Percentiles rank a stretch among this genome's conserved stretches.
phyloP scores from a whole-genome alignment of 2,329 filamentous ascomycete species.

The Sporothrix schenckii region DNA sequence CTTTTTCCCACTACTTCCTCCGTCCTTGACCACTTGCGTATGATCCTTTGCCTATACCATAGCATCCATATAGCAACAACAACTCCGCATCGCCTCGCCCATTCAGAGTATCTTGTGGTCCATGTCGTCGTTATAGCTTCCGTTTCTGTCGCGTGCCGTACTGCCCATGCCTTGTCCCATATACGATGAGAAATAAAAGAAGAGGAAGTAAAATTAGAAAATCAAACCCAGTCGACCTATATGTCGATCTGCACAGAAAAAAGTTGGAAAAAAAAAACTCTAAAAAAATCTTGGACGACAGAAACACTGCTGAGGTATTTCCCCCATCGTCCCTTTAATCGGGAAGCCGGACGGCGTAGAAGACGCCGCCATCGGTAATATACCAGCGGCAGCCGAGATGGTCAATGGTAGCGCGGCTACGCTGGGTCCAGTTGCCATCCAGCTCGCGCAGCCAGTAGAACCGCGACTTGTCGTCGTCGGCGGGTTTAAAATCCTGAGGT shows the following conservation, averaged over 20 bases:
- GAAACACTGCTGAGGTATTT: neutral
- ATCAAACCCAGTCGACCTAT: conserved; percentile 5
- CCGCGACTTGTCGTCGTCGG: conserved; percentile 61
- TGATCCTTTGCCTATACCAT: neutral
- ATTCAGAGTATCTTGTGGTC: neutral
- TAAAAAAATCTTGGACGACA: too few relatives aligned
- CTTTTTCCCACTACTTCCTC: neutral
- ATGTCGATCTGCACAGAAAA: neutral
- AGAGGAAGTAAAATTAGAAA: neutral
- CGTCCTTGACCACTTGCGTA: neutral
- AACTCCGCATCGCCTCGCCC: neutral
- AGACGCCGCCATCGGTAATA: conserved; percentile 58
- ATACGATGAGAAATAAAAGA: neutral
- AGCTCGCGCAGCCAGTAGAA: conserved; percentile 65
- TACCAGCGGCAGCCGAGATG: conserved; percentile 62
- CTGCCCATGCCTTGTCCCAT: neutral
- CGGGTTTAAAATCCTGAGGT: conserved; percentile 65
- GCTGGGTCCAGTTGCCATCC: conserved; percentile 62
- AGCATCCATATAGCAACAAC: conserved; percentile 13
- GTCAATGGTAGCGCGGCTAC: conserved; percentile 64
- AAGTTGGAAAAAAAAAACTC: too few relatives aligned
- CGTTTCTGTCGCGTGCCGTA: neutral
- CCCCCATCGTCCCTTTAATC: conserved; percentile 38
- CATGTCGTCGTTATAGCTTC: conserved; percentile 11
- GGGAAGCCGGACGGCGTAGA: conserved; percentile 62